Evolutionary conservation across 2,329 filamentous ascomycete species (phyloP), one percentile per base, ranked within the genome.

Genomic region (Stagonosporopsis vannaccii): DNA sequence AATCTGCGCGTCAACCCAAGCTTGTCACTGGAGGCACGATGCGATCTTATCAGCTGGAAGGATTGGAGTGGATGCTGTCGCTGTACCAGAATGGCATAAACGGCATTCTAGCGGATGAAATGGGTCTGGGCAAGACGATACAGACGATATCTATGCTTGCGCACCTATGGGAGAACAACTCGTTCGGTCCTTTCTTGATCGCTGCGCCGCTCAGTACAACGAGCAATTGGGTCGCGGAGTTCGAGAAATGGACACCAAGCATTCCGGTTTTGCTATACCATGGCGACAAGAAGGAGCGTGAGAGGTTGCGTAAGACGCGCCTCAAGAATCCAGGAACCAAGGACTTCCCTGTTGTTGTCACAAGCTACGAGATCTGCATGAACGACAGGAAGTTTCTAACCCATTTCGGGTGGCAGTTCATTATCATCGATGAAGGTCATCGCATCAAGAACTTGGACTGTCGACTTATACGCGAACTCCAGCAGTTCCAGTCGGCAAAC

Each of bases 371-470:
- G 72, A 97, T 99, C 71, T 93, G 96, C 50, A 88, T 99, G 77
- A 89, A 92, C 66, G 95, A 99, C 71, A 87, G 91, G 33, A 89
- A 92, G 48, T 88, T 88, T 32, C 79, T 99, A 5, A 87, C 87
- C 0, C 89, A 90, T 54, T 94, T 96, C 53, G 89, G 92, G 32
- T 99, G 95, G 95, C 92, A 96, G 50, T 97, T 97, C 66, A 97
- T 99, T 69, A 95, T 99, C 63, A 96, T 99, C 59, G 94, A 99
- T 65, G 95, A 99, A 77, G 95, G 95, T 0, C 95, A 99, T 72
- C 89, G 95, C 1, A 88, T 99, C 83, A 99, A 99, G 80, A 99
- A 99, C 62, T 89, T 96, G 60, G 93, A 98, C 45, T 96, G 94
- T 26, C 90, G 91, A 55, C 82, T 99, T 0, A 97, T 98, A 61